A percentile compares a stretch with the other conserved stretches of the same genome.
phyloP scores from a whole-genome alignment of 768 basidiomycete species.

The Trametes cingulata region DNA sequence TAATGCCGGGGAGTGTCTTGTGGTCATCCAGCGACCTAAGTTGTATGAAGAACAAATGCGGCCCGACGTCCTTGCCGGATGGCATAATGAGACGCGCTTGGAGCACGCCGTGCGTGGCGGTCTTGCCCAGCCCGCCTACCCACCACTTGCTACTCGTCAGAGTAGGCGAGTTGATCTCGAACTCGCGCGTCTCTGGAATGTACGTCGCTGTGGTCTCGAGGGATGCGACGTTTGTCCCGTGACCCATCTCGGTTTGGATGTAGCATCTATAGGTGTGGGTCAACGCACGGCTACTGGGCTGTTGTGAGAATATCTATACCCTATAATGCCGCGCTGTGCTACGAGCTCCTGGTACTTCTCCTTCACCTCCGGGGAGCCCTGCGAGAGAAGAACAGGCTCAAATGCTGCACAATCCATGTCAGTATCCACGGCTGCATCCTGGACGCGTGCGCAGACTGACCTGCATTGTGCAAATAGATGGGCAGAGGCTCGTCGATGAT shows the following conservation, averaged over 20 bases:
- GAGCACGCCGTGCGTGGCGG: slow-evolving; percentile 72
- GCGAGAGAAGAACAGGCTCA: slow-evolving; percentile 64
- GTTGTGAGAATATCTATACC: no score
- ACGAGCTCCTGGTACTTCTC: slow-evolving; percentile 53
- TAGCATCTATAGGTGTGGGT: slow-evolving; percentile 54
- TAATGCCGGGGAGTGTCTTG: slow-evolving; percentile 57
- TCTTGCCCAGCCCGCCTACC: slow-evolving; percentile 73
- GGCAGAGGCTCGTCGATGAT: slow-evolving; percentile 56
- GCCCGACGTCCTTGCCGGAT: slow-evolving; percentile 59
- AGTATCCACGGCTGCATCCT: slow-evolving; percentile 9
- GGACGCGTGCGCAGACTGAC: slow-evolving; percentile 20
- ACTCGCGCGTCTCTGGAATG: slow-evolving; percentile 63
- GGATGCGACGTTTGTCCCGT: slow-evolving; percentile 68
- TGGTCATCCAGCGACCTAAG: slow-evolving; percentile 66
- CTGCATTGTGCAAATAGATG: slow-evolving; percentile 42
- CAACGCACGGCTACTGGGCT: no score
- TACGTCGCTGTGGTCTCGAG: slow-evolving; percentile 81
- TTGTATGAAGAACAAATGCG: slow-evolving; percentile 76
- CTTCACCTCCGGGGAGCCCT: slow-evolving; percentile 56
- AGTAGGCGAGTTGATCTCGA: slow-evolving; percentile 76
- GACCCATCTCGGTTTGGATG: slow-evolving; percentile 77
- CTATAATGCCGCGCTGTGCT: slow-evolving; percentile 58
- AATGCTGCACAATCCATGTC: slow-evolving; percentile 43
- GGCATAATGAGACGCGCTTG: slow-evolving; percentile 75
- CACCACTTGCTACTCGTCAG: slow-evolving; percentile 82